Percentiles rank a stretch among this genome's conserved stretches.
Evolutionary conservation across 305 asterid species (phyloP).

Genomic region (Solanum hybrid): DNA sequence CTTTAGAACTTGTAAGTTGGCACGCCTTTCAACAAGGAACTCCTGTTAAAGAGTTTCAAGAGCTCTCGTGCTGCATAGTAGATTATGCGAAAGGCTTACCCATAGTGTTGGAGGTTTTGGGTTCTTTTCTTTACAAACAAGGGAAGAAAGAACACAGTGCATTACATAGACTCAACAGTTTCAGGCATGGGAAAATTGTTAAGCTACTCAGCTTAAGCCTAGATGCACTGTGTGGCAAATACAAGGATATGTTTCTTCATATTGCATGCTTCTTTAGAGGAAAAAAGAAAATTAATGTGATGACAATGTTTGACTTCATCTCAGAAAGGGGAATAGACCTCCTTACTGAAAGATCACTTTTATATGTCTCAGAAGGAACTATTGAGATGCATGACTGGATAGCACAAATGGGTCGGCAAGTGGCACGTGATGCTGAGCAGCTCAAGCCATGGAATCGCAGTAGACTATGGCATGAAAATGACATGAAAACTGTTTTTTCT

Average conservation of each 20-base stretch:
- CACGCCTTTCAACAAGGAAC: background rate
- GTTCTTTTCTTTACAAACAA: background rate
- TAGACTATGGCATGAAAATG: background rate
- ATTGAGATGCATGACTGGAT: background rate
- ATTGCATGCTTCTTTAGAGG: background rate
- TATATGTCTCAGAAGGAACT: background rate
- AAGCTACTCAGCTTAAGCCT: background rate
- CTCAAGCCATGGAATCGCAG: background rate
- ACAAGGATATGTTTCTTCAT: background rate
- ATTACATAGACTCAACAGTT: background rate
- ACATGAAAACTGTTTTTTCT: background rate
- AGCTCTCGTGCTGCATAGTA: background rate
- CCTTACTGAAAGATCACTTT: background rate
- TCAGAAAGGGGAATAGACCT: background rate
- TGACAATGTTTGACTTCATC: background rate
- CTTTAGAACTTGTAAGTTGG: constrained; percentile 5
- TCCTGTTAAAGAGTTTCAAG: background rate
- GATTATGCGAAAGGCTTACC: background rate
- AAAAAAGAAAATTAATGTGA: background rate
- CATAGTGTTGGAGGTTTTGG: background rate
- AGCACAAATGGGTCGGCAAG: background rate
- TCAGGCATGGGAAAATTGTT: background rate
- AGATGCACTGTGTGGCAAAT: background rate
- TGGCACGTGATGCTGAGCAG: background rate
- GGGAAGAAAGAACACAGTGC: background rate